Conservation (phyloP, 768 basidiomycete species). For the Tulasnella sp. region DNA sequence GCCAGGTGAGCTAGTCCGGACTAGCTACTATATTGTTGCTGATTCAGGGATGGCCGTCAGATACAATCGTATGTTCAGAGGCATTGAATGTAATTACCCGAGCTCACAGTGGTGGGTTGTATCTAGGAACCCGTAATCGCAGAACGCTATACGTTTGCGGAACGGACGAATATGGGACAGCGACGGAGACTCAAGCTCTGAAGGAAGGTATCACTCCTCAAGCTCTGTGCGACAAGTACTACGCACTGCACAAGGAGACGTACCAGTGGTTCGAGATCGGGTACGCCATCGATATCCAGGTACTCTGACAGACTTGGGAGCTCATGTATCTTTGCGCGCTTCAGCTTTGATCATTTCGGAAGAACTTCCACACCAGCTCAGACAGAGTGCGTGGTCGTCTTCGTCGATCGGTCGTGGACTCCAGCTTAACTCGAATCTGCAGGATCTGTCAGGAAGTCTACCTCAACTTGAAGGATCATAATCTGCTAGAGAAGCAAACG, state of each 20-base stretch:
- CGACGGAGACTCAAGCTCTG: slow-evolving; percentile 93
- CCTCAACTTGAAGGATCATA: slow-evolving; percentile 66
- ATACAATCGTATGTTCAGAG: slow-evolving; percentile 21
- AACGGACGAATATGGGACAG: slow-evolving; percentile 99
- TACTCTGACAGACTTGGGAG: not conserved
- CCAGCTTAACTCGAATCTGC: not conserved
- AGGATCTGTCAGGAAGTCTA: slow-evolving; percentile 91
- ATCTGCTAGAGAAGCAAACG: slow-evolving; percentile 65
- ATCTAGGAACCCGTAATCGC: slow-evolving; percentile 59
- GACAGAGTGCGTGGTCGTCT: slow-evolving; percentile 50
- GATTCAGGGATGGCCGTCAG: slow-evolving; percentile 10
- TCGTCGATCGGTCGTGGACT: not conserved
- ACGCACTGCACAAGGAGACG: slow-evolving; percentile 77
- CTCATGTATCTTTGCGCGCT: not conserved
- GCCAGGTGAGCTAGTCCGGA: slow-evolving; percentile 53
- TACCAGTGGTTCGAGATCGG: slow-evolving; percentile 98
- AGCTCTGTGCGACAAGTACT: slow-evolving; percentile 84
- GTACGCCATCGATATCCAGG: slow-evolving; percentile 30
- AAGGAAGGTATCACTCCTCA: slow-evolving; percentile 73
- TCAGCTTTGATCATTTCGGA: slow-evolving; percentile 90
- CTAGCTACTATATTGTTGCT: not conserved
- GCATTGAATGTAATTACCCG: too few relatives aligned
- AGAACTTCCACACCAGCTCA: slow-evolving; percentile 85
- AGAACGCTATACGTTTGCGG: slow-evolving; percentile 93
- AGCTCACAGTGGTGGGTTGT: not conserved